Evolutionary conservation across 2,329 filamentous ascomycete genomes (phyloP).

Genomic region (Colletotrichum lentis): DNA sequence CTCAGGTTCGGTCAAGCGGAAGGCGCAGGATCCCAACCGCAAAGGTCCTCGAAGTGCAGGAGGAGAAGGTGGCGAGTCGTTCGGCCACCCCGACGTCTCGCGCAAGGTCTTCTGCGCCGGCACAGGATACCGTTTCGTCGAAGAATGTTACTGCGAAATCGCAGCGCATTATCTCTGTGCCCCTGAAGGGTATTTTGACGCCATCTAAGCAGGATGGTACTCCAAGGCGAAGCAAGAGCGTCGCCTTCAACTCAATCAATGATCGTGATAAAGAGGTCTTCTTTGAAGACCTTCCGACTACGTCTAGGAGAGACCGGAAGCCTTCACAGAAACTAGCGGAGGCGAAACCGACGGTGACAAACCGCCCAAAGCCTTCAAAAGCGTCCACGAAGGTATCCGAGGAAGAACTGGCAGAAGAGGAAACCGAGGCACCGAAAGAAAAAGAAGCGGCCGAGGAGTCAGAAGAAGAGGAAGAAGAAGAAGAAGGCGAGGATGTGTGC

Average conservation of each 20-base stretch:
- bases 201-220: conserved; percentile 56
- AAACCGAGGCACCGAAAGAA: conserved; percentile 22
- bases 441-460: conserved; percentile 25
- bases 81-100: conserved; percentile 20
- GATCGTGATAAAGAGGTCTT: conserved; percentile 53
- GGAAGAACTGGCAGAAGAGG: conserved; percentile 14
- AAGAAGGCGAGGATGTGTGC: conserved; percentile 64
- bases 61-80: conserved; percentile 30
- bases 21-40: conserved; percentile 34
- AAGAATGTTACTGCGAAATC: conserved; percentile 1
- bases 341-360: conserved; percentile 33
- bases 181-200: conserved; percentile 65
- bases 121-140: conserved; percentile 37
- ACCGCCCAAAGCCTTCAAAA: conserved; percentile 25
- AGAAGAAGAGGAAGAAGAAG: conserved; percentile 42
- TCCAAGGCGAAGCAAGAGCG: conserved; percentile 59
- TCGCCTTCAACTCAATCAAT: conserved; percentile 57
- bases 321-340: conserved; percentile 36
- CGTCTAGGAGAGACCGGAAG: conserved; percentile 43
- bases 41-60: conserved; percentile 29
- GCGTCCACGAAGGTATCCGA: conserved; percentile 24
- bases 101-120: conserved; percentile 2
- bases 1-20: conserved; percentile 33
- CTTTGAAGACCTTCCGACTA: conserved; percentile 61
- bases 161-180: conserved; percentile 19